These are phyloP conservation scores for Plantago major DNA, from an alignment of 257 asterid species.

Conservation along the genomic window DNA sequence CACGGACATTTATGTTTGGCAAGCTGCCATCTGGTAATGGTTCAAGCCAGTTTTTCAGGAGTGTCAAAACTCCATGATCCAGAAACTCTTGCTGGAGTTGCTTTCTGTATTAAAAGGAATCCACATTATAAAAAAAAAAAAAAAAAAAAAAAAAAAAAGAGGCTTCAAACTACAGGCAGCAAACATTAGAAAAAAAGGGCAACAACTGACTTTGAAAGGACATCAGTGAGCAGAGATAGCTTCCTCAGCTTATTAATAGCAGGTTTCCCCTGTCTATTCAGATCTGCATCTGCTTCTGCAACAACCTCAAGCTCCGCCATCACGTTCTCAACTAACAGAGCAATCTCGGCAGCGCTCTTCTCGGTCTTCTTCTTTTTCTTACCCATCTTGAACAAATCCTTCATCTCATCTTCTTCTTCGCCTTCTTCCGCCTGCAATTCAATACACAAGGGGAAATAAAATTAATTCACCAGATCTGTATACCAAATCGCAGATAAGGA, in stretches of 20 bases:
- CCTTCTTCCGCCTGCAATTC: conserved; percentile 56
- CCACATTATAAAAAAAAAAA: conserved; percentile 17
- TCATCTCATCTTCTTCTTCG: conserved; percentile 79
- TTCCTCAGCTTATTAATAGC: conserved; percentile 87
- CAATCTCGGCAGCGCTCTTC: conserved; percentile 90
- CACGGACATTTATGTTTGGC: conserved; percentile 86
- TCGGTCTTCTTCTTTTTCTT: conserved; percentile 87
- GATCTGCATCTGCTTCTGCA: conserved; percentile 91
- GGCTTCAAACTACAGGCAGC: background rate
- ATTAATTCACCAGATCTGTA: conserved; percentile 7
- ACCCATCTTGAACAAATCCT: conserved; percentile 70
- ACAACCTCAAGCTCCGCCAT: conserved; percentile 96
- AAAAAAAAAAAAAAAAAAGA: conserved; percentile 12
- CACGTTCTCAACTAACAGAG: conserved; percentile 72
- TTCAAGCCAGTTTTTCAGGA: conserved; percentile 57
- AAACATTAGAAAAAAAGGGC: conserved; percentile 2
- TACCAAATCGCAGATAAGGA: background rate
- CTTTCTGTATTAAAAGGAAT: conserved; percentile 52
- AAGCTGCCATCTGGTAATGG: conserved; percentile 70
- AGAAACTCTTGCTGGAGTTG: conserved; percentile 94
- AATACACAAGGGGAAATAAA: conserved; percentile 13
- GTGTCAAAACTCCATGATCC: conserved; percentile 65
- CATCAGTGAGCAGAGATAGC: conserved; percentile 82
- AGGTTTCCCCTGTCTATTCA: conserved; percentile 76
- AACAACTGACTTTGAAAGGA: conserved; percentile 72